These are phyloP conservation scores for Elsinoe australis DNA, from an alignment of 2,329 filamentous ascomycete genomes.

Conservation along the genomic window DNA sequence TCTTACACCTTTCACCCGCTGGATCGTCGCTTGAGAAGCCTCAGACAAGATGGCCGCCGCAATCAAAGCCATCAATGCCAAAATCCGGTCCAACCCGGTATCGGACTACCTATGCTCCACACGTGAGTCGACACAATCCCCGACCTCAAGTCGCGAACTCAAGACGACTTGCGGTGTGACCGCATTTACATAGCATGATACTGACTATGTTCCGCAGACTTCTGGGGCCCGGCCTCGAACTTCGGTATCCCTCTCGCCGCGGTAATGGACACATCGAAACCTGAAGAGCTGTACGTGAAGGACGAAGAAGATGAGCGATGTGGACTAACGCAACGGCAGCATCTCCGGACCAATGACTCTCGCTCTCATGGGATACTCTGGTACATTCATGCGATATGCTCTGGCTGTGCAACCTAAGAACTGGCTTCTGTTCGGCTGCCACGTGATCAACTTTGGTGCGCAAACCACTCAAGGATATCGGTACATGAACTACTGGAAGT, in stretches of 20 bases:
- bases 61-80: constrained; percentile 47
- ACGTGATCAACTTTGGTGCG: constrained; percentile 56
- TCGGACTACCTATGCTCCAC: constrained; percentile 48
- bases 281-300: constrained; percentile 43
- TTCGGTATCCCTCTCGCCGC: constrained; percentile 49
- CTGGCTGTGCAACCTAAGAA: constrained; percentile 56
- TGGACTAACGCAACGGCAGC: not conserved
- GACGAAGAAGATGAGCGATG: not conserved
- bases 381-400: constrained; percentile 60
- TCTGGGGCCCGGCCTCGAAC: constrained; percentile 47
- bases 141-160: not conserved
- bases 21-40: not conserved
- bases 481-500: constrained; percentile 54
- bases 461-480: constrained; percentile 56
- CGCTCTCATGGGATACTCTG: constrained; percentile 54
- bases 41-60: constrained; percentile 42
- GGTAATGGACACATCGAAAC: constrained; percentile 48
- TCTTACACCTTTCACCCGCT: too few species aligned
- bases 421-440: constrained; percentile 62
- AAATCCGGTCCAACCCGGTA: constrained; percentile 44
- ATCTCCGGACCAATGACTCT: constrained; percentile 50
- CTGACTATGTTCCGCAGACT: constrained; percentile 33
- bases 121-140: constrained; percentile 35
- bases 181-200: not conserved
- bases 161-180: not conserved